phyloP scores from a whole-genome alignment of 2,329 filamentous ascomycete genomes.

The Exophiala oligosperma region DNA sequence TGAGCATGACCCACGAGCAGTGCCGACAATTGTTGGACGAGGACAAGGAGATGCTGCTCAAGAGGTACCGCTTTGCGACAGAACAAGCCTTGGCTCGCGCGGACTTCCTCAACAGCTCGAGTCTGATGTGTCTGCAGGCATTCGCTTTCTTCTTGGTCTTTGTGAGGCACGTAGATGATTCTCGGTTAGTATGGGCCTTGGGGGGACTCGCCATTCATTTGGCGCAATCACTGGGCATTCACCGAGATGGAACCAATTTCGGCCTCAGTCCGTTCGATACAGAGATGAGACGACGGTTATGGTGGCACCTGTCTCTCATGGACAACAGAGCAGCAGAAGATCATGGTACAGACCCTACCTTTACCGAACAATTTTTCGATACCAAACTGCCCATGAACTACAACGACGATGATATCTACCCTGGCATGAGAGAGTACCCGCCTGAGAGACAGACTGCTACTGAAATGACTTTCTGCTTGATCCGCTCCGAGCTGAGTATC shows the following conservation, averaged over 20 bases:
- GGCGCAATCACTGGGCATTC: slow-evolving; percentile 36
- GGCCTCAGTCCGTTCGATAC: slow-evolving; percentile 54
- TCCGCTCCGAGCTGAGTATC: slow-evolving; percentile 55
- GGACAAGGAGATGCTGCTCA: slow-evolving; percentile 50
- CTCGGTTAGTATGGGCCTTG: slow-evolving; percentile 47
- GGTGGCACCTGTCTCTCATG: slow-evolving; percentile 48
- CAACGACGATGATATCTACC: slow-evolving; percentile 51
- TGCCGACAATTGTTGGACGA: slow-evolving; percentile 55
- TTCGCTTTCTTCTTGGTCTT: slow-evolving; percentile 61
- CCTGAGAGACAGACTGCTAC: slow-evolving; percentile 52
- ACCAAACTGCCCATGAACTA: slow-evolving; percentile 54
- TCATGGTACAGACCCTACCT: slow-evolving; percentile 62
- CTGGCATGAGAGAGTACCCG: slow-evolving; percentile 50
- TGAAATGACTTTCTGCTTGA: slow-evolving; percentile 53
- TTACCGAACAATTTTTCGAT: slow-evolving; percentile 60
- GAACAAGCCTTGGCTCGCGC: slow-evolving; percentile 65
- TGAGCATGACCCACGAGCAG: slow-evolving; percentile 46
- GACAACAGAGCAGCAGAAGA: slow-evolving; percentile 63
- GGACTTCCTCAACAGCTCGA: slow-evolving; percentile 63
- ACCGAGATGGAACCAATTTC: slow-evolving; percentile 52
- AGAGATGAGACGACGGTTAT: slow-evolving; percentile 40
- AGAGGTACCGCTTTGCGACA: slow-evolving; percentile 61
- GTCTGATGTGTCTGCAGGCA: slow-evolving; percentile 62
- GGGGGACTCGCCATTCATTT: slow-evolving; percentile 43
- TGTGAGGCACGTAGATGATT: slow-evolving; percentile 48